Conservation (phyloP, 352 stramenopile species). For the Phytophthora pseudosyringae region DNA sequence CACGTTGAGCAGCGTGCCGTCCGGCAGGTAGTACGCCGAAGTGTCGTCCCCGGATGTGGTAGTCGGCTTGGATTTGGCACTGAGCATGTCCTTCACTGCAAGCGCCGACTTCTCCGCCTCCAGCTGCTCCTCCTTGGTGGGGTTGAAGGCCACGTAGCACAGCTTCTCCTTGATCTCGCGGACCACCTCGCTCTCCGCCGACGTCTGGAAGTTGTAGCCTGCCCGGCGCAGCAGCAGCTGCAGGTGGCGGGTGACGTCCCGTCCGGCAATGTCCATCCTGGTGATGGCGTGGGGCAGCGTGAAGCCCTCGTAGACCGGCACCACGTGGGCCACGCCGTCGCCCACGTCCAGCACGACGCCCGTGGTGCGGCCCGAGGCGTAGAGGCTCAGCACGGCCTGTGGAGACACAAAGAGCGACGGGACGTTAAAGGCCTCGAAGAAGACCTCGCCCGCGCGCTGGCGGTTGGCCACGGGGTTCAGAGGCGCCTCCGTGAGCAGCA, state of each 20-base stretch:
- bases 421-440: slow-evolving; percentile 90
- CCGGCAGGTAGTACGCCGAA: slow-evolving; percentile 81
- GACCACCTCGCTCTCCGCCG: slow-evolving; percentile 88
- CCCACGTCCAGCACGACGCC: slow-evolving; percentile 91
- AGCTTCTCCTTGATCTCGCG: slow-evolving; percentile 91
- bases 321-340: slow-evolving; percentile 86
- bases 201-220: slow-evolving; percentile 91
- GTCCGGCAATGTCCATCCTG: slow-evolving; percentile 79
- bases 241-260: slow-evolving; percentile 85
- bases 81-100: slow-evolving; percentile 59
- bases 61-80: slow-evolving; percentile 49
- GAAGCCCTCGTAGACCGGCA: slow-evolving; percentile 88
- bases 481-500: slow-evolving; percentile 86
- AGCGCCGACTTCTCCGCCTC: slow-evolving; percentile 70
- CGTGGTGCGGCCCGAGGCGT: slow-evolving; percentile 87
- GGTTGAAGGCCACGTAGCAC: slow-evolving; percentile 88
- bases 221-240: slow-evolving; percentile 76
- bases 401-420: slow-evolving; percentile 88
- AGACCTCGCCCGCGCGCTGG: slow-evolving; percentile 79
- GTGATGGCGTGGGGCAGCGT: slow-evolving; percentile 85
- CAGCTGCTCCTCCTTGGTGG: slow-evolving; percentile 82
- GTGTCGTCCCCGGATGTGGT: slow-evolving; percentile 48
- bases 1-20: slow-evolving; percentile 87
- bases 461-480: slow-evolving; percentile 82
- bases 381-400: slow-evolving; percentile 88